phyloP scores from a whole-genome alignment of 176 grass and related monocot species.

The Olyra latifolia region DNA sequence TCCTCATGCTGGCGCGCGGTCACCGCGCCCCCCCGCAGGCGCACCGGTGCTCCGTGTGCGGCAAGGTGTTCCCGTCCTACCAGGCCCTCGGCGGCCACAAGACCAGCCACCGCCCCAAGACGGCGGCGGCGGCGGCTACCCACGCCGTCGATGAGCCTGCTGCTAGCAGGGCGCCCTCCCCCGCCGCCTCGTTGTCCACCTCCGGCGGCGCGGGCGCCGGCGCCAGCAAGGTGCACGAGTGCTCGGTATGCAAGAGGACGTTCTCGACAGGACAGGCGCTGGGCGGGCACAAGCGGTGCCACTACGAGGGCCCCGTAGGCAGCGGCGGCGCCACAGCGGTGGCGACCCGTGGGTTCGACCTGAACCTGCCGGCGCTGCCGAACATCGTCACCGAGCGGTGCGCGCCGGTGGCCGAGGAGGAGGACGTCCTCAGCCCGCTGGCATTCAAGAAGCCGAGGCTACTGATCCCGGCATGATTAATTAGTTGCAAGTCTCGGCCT shows the following conservation, averaged over 20 bases:
- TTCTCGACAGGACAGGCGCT: constrained; percentile 76
- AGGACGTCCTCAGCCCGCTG: constrained; percentile 69
- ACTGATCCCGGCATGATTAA: constrained; percentile 44
- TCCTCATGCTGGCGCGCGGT: constrained; percentile 75
- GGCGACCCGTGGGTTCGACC: constrained; percentile 35
- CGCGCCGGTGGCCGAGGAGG: constrained; percentile 13
- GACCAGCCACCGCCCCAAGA: constrained; percentile 58
- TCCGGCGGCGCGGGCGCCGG: neutral
- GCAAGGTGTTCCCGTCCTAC: constrained; percentile 66
- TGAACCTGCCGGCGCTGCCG: constrained; percentile 58
- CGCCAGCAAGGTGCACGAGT: constrained; percentile 49
- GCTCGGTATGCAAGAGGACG: constrained; percentile 64
- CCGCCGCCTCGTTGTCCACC: constrained; percentile 24
- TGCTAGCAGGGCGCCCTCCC: neutral
- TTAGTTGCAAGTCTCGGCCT: neutral
- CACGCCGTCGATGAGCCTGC: neutral
- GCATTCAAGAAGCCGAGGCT: constrained; percentile 67
- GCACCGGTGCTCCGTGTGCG: constrained; percentile 65
- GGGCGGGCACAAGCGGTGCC: constrained; percentile 73
- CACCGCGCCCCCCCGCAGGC: neutral
- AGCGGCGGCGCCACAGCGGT: neutral
- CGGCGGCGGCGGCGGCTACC: neutral
- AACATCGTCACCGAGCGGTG: constrained; percentile 38
- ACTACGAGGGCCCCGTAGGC: constrained; percentile 56
- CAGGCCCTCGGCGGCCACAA: constrained; percentile 78